Evolutionary conservation across 306 rosid species (phyloP), one percentile per base, ranked within the genome.

Genomic region (Inga laurina): DNA sequence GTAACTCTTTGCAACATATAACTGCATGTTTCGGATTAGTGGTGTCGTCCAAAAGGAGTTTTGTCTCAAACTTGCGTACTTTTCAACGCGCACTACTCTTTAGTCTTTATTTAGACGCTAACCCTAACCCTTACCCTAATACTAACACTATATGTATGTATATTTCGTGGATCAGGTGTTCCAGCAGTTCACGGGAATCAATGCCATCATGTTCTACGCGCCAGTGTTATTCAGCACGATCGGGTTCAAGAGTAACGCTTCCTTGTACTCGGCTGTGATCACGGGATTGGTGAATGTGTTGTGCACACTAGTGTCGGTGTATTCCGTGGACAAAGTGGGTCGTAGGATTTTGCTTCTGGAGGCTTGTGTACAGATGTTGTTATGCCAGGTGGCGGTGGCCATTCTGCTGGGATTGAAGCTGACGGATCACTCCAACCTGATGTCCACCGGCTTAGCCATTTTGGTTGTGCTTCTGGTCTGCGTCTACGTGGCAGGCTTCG

Each of bases 191-290:
- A 93, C 94, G 0, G 95, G 95, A 14, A 95, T 95, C 90, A 95
- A 95, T n/a, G 98, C 97, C 0, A 95, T 95, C 37, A 93, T 93
- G 97, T 93, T 95, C 80, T 95, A 93, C 34, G 95, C 97, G 0
- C 98, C 98, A 0, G 97, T 95, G 13, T 66, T 95, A 3, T 95
- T 95, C 81, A 48, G 32, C 85, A 92, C 98, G 1, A 2, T 95
- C 8, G 97, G 98, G 21, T 95, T 93, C 73, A 88, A 86, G 21
- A 71, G 2, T 6, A 97, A 93, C 21, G 97, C 97, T 65, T 78
- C 97, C 13, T 91, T 95, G 3, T 93, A 92, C 89, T 95, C 93
- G 2, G 81, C 97, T 15, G 97, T 90, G 52, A 92, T 95, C 24
- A 92, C 92, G 0, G 95, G 97, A 41, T 95, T 92, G 3, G 93